Base-by-base conservation (phyloP, 2,329 filamentous ascomycete species). In the Mycosphaerelloides madeirae region DNA sequence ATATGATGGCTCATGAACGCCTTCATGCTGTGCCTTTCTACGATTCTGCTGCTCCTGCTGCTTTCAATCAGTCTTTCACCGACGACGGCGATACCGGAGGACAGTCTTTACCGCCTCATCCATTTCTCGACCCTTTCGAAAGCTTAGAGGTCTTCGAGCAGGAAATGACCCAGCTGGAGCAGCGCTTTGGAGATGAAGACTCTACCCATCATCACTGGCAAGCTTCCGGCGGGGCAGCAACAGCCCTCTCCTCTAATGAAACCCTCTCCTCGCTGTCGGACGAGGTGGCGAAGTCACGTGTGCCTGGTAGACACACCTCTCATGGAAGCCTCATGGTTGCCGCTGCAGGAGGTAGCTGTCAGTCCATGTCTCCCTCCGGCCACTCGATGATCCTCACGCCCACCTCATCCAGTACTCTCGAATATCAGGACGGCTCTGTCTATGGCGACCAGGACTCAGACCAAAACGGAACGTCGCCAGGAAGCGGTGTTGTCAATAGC, bases 351-450 rank as follows among this genome's bases (percentile, higher is more conserved):
- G 49, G 46, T 35, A 51, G 47, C 38, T 25, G 22, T 25, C 38
- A 34, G 25, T 55, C 57, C 38, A 51, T 53, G 31, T 58, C 57
- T 15, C 54, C 57, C 29, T 36, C 45, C 35, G 53, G 42, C 31
- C 41, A 46, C 31, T 53, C 53, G 16, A 31, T 47, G 28, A 55
- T 56, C 44, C 45, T 49, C 28, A 60, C 57, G 5, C 57, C 57
- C 14, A 48, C 44, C 13, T 59, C 56, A 14, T 44, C 56, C 31
- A 33, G 48, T 32, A 44, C 48, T 29, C 44, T 50, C 22, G 41
- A 46, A 12, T 49, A 46, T 16, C 42, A 46, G 29, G 36, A 38
- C 19, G 25, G 29, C 22, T 25, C 22, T 25, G 9, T 9, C 5
- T 20, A 52, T 14, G 54, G 50, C n/a, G 46, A 50, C 28, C 40